These are phyloP conservation scores for Hypoxylon sp. DNA, from an alignment of 2,329 filamentous ascomycete species.

Conservation along the genomic window DNA sequence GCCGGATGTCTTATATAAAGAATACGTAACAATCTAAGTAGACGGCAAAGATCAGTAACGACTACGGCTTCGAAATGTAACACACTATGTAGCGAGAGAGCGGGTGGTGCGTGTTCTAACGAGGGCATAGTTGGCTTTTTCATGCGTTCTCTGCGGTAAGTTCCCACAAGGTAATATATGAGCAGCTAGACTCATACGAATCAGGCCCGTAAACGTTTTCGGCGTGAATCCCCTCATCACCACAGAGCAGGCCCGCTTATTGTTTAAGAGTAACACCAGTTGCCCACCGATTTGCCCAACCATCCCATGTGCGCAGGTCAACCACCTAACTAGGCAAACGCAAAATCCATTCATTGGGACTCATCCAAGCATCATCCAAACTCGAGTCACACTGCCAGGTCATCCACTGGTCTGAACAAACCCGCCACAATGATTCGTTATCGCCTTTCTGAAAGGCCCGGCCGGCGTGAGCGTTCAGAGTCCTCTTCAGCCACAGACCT, in stretches of 20 bases:
- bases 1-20: neutral
- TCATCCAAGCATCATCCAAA: conserved; percentile 12
- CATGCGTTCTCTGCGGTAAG: neutral
- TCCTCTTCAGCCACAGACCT: conserved; percentile 29
- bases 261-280: conserved; percentile 17
- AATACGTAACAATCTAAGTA: neutral
- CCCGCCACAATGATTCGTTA: neutral
- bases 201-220: neutral
- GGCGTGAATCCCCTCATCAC: neutral
- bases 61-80: neutral
- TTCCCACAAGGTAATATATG: neutral
- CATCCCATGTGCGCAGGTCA: conserved; percentile 3
- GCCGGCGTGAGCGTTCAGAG: neutral
- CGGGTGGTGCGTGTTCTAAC: neutral
- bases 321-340: conserved; percentile 20
- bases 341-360: neutral
- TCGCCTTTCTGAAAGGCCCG: neutral
- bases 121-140: conserved; percentile 2
- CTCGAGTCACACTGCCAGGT: conserved; percentile 19
- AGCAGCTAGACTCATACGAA: neutral
- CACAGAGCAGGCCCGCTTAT: conserved; percentile 5
- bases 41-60: neutral
- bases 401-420: neutral
- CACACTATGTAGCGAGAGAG: neutral
- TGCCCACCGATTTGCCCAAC: conserved; percentile 8